These are phyloP conservation scores for Rubia peregrina DNA, from an alignment of 305 asterid genomes.

Conservation along the genomic window DNA sequence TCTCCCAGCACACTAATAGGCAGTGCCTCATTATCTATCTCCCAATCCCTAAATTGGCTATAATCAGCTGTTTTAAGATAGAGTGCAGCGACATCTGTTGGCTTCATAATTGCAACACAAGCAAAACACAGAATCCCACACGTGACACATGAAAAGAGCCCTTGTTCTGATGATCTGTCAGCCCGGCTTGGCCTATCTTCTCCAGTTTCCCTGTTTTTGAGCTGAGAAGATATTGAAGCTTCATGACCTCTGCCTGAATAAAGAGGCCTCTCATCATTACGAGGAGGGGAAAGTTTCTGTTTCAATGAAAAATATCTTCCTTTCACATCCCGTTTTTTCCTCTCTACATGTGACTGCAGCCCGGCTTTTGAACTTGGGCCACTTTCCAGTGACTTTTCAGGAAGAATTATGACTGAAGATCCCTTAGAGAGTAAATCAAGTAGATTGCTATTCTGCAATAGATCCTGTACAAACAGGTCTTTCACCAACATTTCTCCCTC, in stretches of 20 bases:
- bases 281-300: conserved; percentile 27
- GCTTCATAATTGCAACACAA: conserved; percentile 84
- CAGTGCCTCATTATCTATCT: conserved; percentile 28
- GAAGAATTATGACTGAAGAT: conserved; percentile 76
- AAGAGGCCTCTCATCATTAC: conserved; percentile 31
- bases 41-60: conserved; percentile 45
- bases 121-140: conserved; percentile 96
- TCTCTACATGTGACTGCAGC: conserved; percentile 34
- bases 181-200: conserved; percentile 39
- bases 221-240: conserved; percentile 22
- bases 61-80: conserved; percentile 74
- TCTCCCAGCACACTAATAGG: conserved; percentile 30
- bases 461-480: conserved; percentile 69
- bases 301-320: conserved; percentile 24
- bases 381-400: conserved; percentile 43
- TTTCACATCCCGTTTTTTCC: conserved; percentile 36
- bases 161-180: conserved; percentile 50
- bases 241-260: conserved; percentile 20
- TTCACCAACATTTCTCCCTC: conserved; percentile 91
- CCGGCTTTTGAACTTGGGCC: conserved; percentile 32
- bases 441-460: conserved; percentile 61
- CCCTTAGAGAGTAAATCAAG: conserved; percentile 71
- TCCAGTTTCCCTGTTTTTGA: conserved; percentile 28
- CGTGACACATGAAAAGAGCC: conserved; percentile 90
- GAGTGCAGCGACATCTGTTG: conserved; percentile 63